Conservation (phyloP, 1,284 basidiomycete genomes). For the Microbotryum scabiosae region DNA sequence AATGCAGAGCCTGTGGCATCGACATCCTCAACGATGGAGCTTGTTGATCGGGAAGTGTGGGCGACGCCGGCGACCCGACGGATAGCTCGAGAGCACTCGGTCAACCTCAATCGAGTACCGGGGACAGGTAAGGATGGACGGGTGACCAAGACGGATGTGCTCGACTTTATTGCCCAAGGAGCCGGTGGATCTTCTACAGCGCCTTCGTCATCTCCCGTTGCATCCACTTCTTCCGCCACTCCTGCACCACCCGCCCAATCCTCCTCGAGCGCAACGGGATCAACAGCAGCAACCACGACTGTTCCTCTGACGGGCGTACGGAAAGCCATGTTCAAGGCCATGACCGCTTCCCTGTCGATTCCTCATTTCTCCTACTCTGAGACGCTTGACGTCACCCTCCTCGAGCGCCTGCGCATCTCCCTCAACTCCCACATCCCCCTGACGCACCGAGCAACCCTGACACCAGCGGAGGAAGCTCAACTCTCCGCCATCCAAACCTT, state of each 20-base stretch:
- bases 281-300: neutral
- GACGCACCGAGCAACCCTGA: conserved; percentile 46
- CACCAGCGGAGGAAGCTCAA: neutral
- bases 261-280: neutral
- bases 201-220: neutral
- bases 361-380: conserved; percentile 75
- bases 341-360: conserved; percentile 44
- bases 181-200: neutral
- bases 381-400: conserved; percentile 68
- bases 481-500: conserved; percentile 3
- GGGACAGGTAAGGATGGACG: conserved; percentile 69
- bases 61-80: conserved; percentile 72
- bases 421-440: conserved; percentile 63
- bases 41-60: conserved; percentile 44
- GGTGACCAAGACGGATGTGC: conserved; percentile 64
- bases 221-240: neutral
- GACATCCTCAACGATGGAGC: conserved; percentile 32
- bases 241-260: neutral
- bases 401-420: conserved; percentile 59
- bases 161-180: conserved; percentile 2
- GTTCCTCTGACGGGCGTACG: conserved; percentile 35
- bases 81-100: conserved; percentile 57
- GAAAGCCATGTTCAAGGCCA: conserved; percentile 40
- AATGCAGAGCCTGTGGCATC: too few relatives aligned
- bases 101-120: conserved; percentile 50